phyloP scores from a whole-genome alignment of 768 basidiomycete species.

The Basidioascus undulatus region DNA sequence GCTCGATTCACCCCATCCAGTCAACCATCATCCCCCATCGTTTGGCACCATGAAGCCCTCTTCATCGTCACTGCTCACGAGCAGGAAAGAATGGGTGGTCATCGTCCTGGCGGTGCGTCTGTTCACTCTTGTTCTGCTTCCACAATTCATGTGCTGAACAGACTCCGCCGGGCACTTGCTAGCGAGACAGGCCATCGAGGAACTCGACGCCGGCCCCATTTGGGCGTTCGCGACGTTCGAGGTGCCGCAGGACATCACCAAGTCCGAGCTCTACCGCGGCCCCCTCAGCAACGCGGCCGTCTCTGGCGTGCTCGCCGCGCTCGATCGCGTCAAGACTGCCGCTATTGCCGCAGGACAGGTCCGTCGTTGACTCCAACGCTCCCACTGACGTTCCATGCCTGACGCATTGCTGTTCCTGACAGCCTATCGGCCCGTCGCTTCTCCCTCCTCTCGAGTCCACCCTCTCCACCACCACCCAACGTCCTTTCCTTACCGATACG shows the following conservation, averaged over 20 bases:
- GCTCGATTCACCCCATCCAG: no score
- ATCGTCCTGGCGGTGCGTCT: no score
- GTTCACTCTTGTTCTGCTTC: no score
- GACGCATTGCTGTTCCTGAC: no score
- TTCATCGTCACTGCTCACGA: no score
- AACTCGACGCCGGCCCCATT: slow-evolving; percentile 13
- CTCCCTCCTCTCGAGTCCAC: neutral
- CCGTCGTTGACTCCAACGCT: no score
- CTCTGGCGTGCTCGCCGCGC: slow-evolving; percentile 10
- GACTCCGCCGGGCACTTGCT: no score
- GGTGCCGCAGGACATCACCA: slow-evolving; percentile 11
- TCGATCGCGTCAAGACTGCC: slow-evolving; percentile 10
- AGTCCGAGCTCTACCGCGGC: slow-evolving; percentile 14
- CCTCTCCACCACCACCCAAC: slow-evolving; percentile 11
- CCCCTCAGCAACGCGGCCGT: slow-evolving; percentile 11
- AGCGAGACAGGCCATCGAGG: neutral
- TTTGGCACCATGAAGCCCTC: no score
- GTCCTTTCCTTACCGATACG: slow-evolving; percentile 12
- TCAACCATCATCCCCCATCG: no score
- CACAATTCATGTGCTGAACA: no score
- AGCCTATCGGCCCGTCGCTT: neutral
- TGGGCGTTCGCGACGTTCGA: slow-evolving; percentile 17
- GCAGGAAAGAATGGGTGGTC: no score
- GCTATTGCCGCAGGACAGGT: neutral
- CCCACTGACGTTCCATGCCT: no score